Conservation (phyloP, 2,329 filamentous ascomycete species). For the Sodiomyces alkalinus region DNA sequence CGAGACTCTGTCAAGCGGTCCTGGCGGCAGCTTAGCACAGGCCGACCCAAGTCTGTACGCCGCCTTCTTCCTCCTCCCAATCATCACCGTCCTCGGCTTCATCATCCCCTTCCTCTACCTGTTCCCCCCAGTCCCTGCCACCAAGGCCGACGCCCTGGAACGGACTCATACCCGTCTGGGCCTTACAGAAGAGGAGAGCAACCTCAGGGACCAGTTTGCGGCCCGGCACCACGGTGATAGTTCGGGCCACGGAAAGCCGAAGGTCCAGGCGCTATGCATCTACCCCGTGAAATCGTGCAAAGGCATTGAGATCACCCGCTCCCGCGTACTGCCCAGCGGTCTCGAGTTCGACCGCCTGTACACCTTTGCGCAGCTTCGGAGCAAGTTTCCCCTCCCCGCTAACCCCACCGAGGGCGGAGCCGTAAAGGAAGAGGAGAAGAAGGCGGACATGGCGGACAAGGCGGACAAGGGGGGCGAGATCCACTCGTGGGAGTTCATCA, state of each 20-base stretch:
- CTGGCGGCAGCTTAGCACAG: background rate
- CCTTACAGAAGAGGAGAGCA: slow-evolving; percentile 20
- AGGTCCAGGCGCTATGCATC: slow-evolving; percentile 51
- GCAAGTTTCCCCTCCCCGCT: slow-evolving; percentile 26
- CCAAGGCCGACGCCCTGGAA: slow-evolving; percentile 34
- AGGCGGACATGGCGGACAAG: too few relatives aligned
- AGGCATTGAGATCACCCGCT: slow-evolving; percentile 55
- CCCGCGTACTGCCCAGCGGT: slow-evolving; percentile 51
- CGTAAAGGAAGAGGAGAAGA: slow-evolving; percentile 21
- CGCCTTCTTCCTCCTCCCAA: slow-evolving; percentile 21
- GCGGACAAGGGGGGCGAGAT: slow-evolving; percentile 21
- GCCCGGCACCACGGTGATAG: slow-evolving; percentile 7
- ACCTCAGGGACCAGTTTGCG: slow-evolving; percentile 14
- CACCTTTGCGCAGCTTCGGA: slow-evolving; percentile 57
- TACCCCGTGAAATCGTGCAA: slow-evolving; percentile 76
- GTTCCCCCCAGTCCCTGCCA: slow-evolving; percentile 37
- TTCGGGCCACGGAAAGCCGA: slow-evolving; percentile 3
- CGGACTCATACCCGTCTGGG: slow-evolving; percentile 39
- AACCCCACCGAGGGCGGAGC: slow-evolving; percentile 15
- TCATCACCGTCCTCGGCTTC: slow-evolving; percentile 32
- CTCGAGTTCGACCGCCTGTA: slow-evolving; percentile 72
- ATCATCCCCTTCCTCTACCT: slow-evolving; percentile 36
- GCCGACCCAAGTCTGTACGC: too few relatives aligned
- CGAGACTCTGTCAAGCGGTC: background rate
- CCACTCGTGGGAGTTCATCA: slow-evolving; percentile 56